Evolutionary conservation across 768 basidiomycete genomes (phyloP).

Genomic region (Megacollybia marginata): DNA sequence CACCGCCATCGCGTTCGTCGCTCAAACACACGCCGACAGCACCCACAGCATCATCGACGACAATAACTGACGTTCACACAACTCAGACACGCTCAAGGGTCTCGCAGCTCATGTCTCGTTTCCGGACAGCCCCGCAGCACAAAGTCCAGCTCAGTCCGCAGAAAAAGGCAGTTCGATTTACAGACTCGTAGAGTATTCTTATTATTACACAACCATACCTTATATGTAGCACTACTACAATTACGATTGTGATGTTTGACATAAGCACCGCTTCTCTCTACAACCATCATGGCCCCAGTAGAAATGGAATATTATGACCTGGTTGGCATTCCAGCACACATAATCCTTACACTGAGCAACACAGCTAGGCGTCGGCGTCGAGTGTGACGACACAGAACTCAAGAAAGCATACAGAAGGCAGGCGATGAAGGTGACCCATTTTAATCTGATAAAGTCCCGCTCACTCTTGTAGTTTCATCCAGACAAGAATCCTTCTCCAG

Average conservation of each 20-base stretch:
- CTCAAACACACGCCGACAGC: constrained; percentile 29
- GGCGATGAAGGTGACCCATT: constrained; percentile 70
- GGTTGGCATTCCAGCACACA: constrained; percentile 33
- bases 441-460: background rate
- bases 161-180: constrained; percentile 25
- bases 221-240: constrained; percentile 18
- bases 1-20: constrained; percentile 57
- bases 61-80: too few species aligned
- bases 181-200: constrained; percentile 40
- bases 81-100: too few species aligned
- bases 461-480: constrained; percentile 67
- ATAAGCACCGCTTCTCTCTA: constrained; percentile 31
- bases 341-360: background rate
- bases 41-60: too few species aligned
- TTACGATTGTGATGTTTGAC: constrained; percentile 42
- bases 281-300: constrained; percentile 70
- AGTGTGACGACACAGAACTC: constrained; percentile 72
- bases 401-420: constrained; percentile 95
- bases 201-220: constrained; percentile 28
- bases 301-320: constrained; percentile 88
- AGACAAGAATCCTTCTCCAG: constrained; percentile 89
- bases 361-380: constrained; percentile 64
- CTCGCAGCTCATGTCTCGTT: too few species aligned
- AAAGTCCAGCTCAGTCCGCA: constrained; percentile 33
- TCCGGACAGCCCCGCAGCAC: background rate